phyloP scores from a whole-genome alignment of 257 asterid species.

The Nicotiana undulata region DNA sequence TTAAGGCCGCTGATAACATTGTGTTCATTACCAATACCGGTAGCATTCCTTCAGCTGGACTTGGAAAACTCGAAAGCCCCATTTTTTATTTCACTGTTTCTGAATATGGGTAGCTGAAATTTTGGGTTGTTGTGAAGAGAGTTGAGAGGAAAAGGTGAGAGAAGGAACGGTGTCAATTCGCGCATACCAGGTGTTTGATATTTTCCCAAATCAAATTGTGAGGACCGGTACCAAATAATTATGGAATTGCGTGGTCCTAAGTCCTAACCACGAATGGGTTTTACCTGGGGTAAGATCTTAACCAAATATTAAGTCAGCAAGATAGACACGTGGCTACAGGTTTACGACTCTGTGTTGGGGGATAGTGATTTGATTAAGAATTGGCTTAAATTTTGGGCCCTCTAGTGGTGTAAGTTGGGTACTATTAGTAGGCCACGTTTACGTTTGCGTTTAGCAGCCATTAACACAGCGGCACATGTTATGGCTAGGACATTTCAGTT shows the following conservation, averaged over 20 bases:
- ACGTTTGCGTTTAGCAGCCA: neutral
- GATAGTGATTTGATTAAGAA: neutral
- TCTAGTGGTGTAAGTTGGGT: neutral
- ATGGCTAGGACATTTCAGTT: neutral
- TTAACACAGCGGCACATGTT: neutral
- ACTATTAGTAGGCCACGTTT: conserved; percentile 1
- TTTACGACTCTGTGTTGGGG: conserved; percentile 1
- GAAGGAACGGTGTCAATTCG: neutral
- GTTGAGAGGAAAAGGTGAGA: neutral
- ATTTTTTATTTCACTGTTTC: neutral
- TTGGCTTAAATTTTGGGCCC: neutral
- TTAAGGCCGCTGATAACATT: conserved; percentile 24
- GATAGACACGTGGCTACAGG: conserved; percentile 11
- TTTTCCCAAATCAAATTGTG: neutral
- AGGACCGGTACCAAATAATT: neutral
- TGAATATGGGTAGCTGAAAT: neutral
- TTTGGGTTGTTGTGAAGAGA: neutral
- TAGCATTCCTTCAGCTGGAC: conserved; percentile 43
- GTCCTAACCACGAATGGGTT: neutral
- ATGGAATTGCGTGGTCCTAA: neutral
- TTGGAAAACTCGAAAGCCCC: conserved; percentile 35
- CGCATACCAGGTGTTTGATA: neutral
- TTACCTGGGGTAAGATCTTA: neutral
- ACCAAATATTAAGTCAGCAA: neutral
- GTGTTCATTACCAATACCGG: conserved; percentile 39